These are phyloP conservation scores for Alternaria sp. DNA, from an alignment of 2,329 filamentous ascomycete species.

Conservation along the genomic window DNA sequence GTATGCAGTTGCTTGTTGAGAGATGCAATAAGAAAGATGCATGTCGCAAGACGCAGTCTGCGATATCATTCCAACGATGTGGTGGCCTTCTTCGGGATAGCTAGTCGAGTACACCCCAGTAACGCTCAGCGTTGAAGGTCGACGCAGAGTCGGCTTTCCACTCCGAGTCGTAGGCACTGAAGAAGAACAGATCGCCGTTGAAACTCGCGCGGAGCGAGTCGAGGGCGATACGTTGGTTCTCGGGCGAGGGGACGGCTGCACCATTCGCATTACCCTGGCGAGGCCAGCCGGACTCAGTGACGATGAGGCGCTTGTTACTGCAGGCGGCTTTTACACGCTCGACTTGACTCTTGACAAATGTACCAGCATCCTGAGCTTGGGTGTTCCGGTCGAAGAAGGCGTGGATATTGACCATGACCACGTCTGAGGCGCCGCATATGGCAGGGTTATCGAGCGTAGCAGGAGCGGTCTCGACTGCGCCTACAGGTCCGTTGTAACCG, in stretches of 20 bases:
- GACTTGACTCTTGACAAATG: conserved; percentile 68
- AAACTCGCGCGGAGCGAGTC: conserved; percentile 69
- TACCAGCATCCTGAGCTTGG: conserved; percentile 66
- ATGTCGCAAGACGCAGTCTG: conserved; percentile 3
- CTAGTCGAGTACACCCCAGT: conserved; percentile 65
- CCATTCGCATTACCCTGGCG: conserved; percentile 70
- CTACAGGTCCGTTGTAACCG: conserved; percentile 76
- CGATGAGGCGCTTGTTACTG: conserved; percentile 66
- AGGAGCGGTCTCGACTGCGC: conserved; percentile 80
- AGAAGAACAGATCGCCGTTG: conserved; percentile 68
- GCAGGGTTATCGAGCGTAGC: conserved; percentile 70
- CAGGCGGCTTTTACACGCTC: conserved; percentile 57
- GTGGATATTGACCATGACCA: conserved; percentile 82
- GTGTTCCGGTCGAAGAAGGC: conserved; percentile 78
- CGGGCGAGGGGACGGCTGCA: conserved; percentile 69
- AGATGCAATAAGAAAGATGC: neutral
- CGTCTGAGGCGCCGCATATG: conserved; percentile 76
- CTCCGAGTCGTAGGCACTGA: conserved; percentile 78
- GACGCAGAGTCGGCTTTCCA: conserved; percentile 73
- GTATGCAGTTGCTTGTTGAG: conserved; percentile 15
- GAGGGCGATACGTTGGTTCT: conserved; percentile 72
- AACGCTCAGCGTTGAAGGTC: conserved; percentile 76
- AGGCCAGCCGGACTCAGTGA: conserved; percentile 89
- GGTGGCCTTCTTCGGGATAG: neutral
- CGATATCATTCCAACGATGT: neutral